Base-by-base conservation (phyloP, 2,329 filamentous ascomycete species). In the Aspergillus glaucus region DNA sequence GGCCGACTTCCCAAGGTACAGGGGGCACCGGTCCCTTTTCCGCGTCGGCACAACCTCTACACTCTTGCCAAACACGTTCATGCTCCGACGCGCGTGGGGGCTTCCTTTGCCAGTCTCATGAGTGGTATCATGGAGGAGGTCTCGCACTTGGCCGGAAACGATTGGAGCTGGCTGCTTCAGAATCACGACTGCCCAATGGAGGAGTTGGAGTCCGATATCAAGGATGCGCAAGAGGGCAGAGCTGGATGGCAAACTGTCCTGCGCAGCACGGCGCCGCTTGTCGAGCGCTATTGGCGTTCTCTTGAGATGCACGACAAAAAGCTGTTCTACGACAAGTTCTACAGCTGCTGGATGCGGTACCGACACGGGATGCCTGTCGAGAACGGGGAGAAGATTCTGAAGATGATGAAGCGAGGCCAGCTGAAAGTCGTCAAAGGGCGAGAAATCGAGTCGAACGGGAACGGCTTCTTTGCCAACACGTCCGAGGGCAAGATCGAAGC, bases 301-400 rank as follows among this genome's bases (percentile, higher is more conserved):
- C 24, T 51, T 6, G 26, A 46, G 3, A 28, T 37, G 2, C 36
- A 49, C 6, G 47, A 45, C 15, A 46, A 49, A n/a, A 36, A 46
- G 15, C 30, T 51, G 6, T 51, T 51, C 19, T 43, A 45, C 43
- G 47, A 49, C 22, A 49, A 49, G n/a, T 51, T 51, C 6, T 46
- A 45, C 30, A 49, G 46, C 46, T 42, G 37, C 6, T 51, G 50
- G 50, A 51, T 49, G 46, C 37, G 50, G 32, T 51, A 51, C 24
- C 43, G 50, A 22, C 50, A 51, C 36, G 50, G 46, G 14, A 51
- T 49, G 46, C 50, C 50, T 4, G 22, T 51, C 9, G 28, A 46
- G 10, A 51, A 49, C 14, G 50, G 43, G 7, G 22, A 49, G n/a
- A 46, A 49, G 21, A 44, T 49, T 10, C 44, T 51, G 12, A 17